These are phyloP conservation scores for Pyrenochaeta sp. DNA, from an alignment of 2,329 filamentous ascomycete genomes.

Conservation along the genomic window DNA sequence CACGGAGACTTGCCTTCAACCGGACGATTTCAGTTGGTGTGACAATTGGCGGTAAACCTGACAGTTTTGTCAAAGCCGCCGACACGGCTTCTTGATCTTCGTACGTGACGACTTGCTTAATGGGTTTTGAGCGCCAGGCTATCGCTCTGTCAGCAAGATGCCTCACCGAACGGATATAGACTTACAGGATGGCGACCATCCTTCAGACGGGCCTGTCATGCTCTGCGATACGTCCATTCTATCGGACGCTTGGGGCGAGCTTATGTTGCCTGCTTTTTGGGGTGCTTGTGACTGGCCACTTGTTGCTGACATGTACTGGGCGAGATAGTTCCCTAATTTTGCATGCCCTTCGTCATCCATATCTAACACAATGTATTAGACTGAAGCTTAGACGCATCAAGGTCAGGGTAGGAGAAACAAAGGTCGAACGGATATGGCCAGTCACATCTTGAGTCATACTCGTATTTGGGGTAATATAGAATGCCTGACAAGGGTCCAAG, in stretches of 20 bases:
- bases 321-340: slow-evolving; percentile 20
- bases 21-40: slow-evolving; percentile 81
- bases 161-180: neutral
- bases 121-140: slow-evolving; percentile 80
- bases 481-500: slow-evolving; percentile 24
- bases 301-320: slow-evolving; percentile 14
- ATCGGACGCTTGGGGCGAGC: slow-evolving; percentile 5
- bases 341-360: slow-evolving; percentile 19
- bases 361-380: neutral
- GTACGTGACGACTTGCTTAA: slow-evolving; percentile 79
- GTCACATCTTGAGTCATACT: slow-evolving; percentile 22
- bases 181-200: slow-evolving; percentile 54
- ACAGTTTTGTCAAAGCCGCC: slow-evolving; percentile 70
- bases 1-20: slow-evolving; percentile 78
- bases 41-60: slow-evolving; percentile 77
- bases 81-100: slow-evolving; percentile 68
- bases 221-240: slow-evolving; percentile 7
- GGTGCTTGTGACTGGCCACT: slow-evolving; percentile 7
- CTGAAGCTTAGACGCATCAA: neutral
- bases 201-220: slow-evolving; percentile 14
- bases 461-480: slow-evolving; percentile 25
- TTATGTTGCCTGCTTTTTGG: neutral
- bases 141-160: slow-evolving; percentile 16
- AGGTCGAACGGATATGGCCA: no score
- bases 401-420: no score